Evolutionary conservation across 2,329 filamentous ascomycete species (phyloP), one percentile per base, ranked within the genome.

Genomic region (Sclerotiophoma versabilis): DNA sequence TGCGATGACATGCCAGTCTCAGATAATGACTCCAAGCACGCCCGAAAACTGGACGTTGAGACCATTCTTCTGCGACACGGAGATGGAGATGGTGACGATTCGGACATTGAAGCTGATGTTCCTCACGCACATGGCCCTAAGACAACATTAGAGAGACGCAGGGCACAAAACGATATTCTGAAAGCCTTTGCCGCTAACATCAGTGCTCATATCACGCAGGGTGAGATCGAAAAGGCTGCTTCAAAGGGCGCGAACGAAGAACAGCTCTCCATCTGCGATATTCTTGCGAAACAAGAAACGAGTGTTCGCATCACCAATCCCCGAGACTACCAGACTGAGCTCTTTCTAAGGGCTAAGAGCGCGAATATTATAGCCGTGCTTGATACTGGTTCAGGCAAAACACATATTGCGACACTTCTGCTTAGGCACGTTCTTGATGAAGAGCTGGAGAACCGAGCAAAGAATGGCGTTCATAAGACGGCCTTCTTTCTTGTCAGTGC

Each of bases 301-400:
- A 75, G 75, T 2, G 66, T 75, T 29, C 90, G 92, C 47, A 92
- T 95, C 54, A 83, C 86, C 10, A 89, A 87, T 47, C 91, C 93
- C 0, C 84, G 93, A 42, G 92, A 96, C 66, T 99, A 98, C 68
- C 95, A 99, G 72, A 79, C 91, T 11, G 93, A 98, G 70, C 82
- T 99, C 0, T 98, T 95, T 67, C 91, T 97, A 72, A 85, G 85
- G 59, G 93, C 95, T 4, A 96, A 95, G 69, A 70, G 83, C 45
- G 84, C 88, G 63, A 99, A 99, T 69, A 90, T 88, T 7, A 96
- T 99, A 63, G 93, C 95, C 0, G 95, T 99, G 1, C 82, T 98
- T 1, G 92, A 96, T 68, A 97, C 93, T n/a, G 92, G 95, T 11
- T 92, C 92, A 3, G 95, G 95, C 2, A 99, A 99, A 76, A 99